phyloP scores from a whole-genome alignment of 2,329 filamentous ascomycete genomes.

The Colletotrichum sp. region DNA sequence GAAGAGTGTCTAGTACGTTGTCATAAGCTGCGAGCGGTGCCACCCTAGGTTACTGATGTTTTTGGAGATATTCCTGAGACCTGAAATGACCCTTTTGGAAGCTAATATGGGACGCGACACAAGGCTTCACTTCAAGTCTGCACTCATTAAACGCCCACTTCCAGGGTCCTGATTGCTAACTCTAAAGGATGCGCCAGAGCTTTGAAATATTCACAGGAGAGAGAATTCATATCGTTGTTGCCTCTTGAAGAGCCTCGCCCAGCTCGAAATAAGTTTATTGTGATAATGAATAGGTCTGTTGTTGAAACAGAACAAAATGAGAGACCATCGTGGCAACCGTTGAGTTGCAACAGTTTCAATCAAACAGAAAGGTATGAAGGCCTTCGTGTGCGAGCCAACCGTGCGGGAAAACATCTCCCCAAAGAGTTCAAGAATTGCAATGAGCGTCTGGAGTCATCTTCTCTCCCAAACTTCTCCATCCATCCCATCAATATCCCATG shows the following conservation, averaged over 20 bases:
- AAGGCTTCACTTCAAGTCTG: background rate
- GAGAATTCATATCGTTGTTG: background rate
- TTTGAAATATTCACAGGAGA: background rate
- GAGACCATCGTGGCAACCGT: background rate
- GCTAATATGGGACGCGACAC: background rate
- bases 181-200: background rate
- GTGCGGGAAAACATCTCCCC: background rate
- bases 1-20: rapidly evolving
- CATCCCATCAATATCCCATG: background rate
- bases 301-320: background rate
- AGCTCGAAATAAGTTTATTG: background rate
- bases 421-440: background rate
- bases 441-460: background rate
- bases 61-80: background rate
- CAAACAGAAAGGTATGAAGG: background rate
- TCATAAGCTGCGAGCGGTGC: background rate
- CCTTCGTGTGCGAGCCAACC: background rate
- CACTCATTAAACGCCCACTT: background rate
- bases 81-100: background rate
- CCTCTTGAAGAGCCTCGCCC: background rate
- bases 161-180: background rate
- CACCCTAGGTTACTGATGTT: background rate
- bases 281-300: background rate
- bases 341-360: background rate
- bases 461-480: background rate